Evolutionary conservation across 108 stramenopile species (phyloP).

Genomic region (Heterococcus sp.): DNA sequence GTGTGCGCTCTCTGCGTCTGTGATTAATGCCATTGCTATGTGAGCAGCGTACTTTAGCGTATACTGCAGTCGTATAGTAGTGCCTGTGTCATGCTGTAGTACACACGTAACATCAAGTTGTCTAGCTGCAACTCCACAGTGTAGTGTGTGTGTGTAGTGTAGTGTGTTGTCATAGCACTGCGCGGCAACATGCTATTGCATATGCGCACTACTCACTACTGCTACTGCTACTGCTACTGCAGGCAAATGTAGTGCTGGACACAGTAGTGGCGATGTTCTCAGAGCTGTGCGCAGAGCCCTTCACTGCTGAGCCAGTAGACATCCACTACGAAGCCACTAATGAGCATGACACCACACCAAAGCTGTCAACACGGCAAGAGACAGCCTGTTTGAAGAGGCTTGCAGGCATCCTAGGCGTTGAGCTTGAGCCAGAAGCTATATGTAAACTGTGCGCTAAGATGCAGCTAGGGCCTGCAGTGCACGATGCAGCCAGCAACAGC

Average conservation of each 20-base stretch:
- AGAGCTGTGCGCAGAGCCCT: conserved; percentile 70
- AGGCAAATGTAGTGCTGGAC: conserved; percentile 95
- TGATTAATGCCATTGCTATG: too few species aligned
- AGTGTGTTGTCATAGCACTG: too few species aligned
- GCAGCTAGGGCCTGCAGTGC: conserved; percentile 82
- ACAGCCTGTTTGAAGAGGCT: conserved; percentile 60
- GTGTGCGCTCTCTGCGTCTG: too few species aligned
- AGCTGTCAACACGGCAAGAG: conserved; percentile 32
- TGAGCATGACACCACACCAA: conserved; percentile 32
- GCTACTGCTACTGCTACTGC: neutral
- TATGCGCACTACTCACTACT: too few species aligned
- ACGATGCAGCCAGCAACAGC: conserved; percentile 58
- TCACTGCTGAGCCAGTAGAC: conserved; percentile 83
- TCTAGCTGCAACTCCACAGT: too few species aligned
- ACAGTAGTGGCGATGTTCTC: conserved; percentile 96
- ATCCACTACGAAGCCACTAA: conserved; percentile 75
- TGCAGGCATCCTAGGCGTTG: conserved; percentile 79
- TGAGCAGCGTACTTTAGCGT: too few species aligned
- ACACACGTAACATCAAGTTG: too few species aligned
- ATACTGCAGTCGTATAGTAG: too few species aligned
- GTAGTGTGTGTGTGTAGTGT: too few species aligned
- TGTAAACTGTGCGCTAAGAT: conserved; percentile 85
- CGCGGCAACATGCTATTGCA: too few species aligned
- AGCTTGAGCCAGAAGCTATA: conserved; percentile 71
- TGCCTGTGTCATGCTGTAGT: too few species aligned